Base-by-base conservation (phyloP, 176 grass and related monocot species). In the Saccharum officinarum region DNA sequence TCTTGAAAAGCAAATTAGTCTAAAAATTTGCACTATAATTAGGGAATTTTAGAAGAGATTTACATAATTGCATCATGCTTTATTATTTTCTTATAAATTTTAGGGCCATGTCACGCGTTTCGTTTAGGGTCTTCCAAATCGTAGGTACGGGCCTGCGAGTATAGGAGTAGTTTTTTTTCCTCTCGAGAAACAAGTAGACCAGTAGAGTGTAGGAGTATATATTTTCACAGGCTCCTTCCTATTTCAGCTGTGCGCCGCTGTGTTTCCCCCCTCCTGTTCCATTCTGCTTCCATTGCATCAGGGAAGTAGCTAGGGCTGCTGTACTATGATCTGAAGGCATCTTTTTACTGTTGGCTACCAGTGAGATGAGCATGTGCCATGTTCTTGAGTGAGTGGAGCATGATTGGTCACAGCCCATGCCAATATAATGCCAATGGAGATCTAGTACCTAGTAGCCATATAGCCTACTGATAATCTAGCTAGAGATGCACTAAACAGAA, bases 331-430 rank as follows among this genome's bases (percentile, higher is more conserved):
- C 60, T 69, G 61, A 68, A 85, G 60, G 70, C 40, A 63, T 75
- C 47, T 76, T 44, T 44, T 70, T 38, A 34, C 60, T 75, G 68
- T 76, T 89, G 77, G 38, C 22, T 25, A 46, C 23, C 31, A 64
- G 52, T 64, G 83, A 72, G 23, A 50, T 28, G 67, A 57, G 83
- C 83, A 90, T 86, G 79, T 67, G 88, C 64, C 41, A 72, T 82
- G 88, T 86, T 90, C 33, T 72, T 73, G 13, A 77, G 69, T 66
- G 42, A 82, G 69, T 45, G 46, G 20, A 75, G 76, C 77, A 89
- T 84, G 80, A 44, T 88, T 80, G 60, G 20, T 67, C 87, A 66
- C 47, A 44, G 26, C 55, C 36, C 20, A 74, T 73, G 69, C 39
- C 62, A 63, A 31, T 28, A 62, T 37, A 6, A 61, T 37, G 75